phyloP scores from a whole-genome alignment of 2,329 filamentous ascomycete species.

The Mycosphaerella sp. region DNA sequence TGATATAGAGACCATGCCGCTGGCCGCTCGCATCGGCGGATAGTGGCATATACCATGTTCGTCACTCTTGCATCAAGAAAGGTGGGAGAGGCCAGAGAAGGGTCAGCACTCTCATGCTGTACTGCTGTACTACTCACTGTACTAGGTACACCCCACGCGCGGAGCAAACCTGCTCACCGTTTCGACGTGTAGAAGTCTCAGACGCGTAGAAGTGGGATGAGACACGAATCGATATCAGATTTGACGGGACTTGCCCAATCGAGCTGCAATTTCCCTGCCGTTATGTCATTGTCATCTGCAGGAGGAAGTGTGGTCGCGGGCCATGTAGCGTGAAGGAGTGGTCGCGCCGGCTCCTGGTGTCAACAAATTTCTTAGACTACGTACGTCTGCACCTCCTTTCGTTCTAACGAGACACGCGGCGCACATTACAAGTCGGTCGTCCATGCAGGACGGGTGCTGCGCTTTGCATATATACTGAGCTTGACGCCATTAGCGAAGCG shows the following conservation, averaged over 20 bases:
- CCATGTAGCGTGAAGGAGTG: background rate
- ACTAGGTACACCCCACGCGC: background rate
- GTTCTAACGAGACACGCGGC: background rate
- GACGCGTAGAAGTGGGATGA: background rate
- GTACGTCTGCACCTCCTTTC: background rate
- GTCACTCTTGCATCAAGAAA: background rate
- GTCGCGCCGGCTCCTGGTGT: background rate
- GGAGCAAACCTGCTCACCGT: background rate
- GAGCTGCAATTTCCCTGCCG: too few species aligned
- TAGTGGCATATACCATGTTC: background rate
- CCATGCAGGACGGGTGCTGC: background rate
- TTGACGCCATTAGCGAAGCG: background rate
- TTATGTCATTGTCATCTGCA: background rate
- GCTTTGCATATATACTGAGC: background rate
- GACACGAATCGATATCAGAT: background rate
- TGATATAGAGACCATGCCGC: background rate
- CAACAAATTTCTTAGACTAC: conserved; percentile 13
- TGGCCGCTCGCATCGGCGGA: background rate
- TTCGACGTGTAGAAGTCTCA: background rate
- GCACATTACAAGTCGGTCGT: conserved; percentile 13
- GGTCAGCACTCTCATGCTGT: background rate
- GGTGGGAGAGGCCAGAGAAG: background rate
- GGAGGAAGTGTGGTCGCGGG: background rate
- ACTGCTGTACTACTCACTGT: background rate
- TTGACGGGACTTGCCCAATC: background rate